phyloP scores from a whole-genome alignment of 345 rosid genomes.

The Gossypium thurberi region DNA sequence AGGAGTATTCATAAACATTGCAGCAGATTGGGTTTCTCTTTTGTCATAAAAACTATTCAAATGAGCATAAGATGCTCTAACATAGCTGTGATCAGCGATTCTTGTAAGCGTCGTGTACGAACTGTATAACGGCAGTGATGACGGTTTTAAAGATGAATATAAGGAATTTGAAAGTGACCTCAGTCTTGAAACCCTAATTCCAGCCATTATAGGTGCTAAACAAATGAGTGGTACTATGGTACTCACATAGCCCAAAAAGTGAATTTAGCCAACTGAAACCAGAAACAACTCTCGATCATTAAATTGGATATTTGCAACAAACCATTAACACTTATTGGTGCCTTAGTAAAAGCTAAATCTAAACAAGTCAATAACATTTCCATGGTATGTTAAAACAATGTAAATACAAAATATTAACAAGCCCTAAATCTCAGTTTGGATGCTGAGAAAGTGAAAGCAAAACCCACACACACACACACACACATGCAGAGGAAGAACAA shows the following conservation, averaged over 20 bases:
- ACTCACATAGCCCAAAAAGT: background rate
- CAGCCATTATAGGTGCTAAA: slow-evolving; percentile 33
- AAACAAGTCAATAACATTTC: background rate
- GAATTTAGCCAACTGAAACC: background rate
- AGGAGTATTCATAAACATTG: slow-evolving; percentile 8
- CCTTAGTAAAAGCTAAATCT: background rate
- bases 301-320: background rate
- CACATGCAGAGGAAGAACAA: background rate
- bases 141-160: background rate
- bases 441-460: background rate
- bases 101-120: slow-evolving; percentile 13
- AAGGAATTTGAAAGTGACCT: slow-evolving; percentile 23
- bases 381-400: background rate
- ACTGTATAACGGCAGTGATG: slow-evolving; percentile 10
- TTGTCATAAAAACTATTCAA: slow-evolving; percentile 12
- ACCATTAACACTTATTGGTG: background rate
- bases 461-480: background rate
- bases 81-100: slow-evolving; percentile 14
- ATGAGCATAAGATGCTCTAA: slow-evolving; percentile 16
- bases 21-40: slow-evolving; percentile 13
- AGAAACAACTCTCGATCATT: slow-evolving; percentile 12
- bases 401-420: background rate
- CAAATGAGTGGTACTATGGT: background rate
- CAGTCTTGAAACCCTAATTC: slow-evolving; percentile 33
- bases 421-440: background rate